Evolutionary conservation across 1,139 yeast species (phyloP).

Genomic region (Suhomyces terraborum): DNA sequence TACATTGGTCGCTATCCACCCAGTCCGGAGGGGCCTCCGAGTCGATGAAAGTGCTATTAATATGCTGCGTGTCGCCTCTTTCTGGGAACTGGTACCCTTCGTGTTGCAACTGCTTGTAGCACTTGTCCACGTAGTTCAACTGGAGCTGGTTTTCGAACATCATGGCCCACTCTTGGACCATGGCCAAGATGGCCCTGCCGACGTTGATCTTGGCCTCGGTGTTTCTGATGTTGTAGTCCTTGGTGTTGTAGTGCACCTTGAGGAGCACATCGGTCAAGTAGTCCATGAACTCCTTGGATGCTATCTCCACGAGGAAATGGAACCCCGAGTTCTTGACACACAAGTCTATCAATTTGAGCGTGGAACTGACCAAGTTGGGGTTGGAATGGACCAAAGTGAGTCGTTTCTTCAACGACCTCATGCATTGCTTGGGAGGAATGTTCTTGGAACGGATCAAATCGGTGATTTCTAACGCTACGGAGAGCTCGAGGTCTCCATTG

Average conservation of each 20-base stretch:
- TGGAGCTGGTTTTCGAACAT: conserved; percentile 73
- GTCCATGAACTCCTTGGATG: conserved; percentile 87
- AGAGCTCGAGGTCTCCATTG: conserved; percentile 84
- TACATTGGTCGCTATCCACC: conserved; percentile 94
- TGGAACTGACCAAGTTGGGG: conserved; percentile 76
- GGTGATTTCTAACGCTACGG: conserved; percentile 80
- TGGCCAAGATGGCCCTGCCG: conserved; percentile 57
- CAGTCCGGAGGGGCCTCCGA: conserved; percentile 96
- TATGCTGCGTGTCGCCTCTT: conserved; percentile 33
- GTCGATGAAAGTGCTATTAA: conserved; percentile 64
- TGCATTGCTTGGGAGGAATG: conserved; percentile 79
- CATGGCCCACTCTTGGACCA: conserved; percentile 76
- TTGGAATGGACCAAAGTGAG: conserved; percentile 59
- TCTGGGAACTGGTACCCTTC: conserved; percentile 75
- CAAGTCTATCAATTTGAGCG: conserved; percentile 76
- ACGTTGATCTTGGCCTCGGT: conserved; percentile 57
- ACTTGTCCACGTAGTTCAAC: conserved; percentile 62
- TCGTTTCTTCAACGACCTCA: conserved; percentile 79
- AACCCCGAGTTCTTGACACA: conserved; percentile 93
- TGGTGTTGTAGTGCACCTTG: conserved; percentile 39
- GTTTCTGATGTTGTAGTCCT: conserved; percentile 29
- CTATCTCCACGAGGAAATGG: conserved; percentile 77
- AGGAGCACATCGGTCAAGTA: conserved; percentile 53
- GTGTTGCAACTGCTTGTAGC: conserved; percentile 58
- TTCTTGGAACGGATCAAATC: conserved; percentile 85